These are phyloP conservation scores for Apiospora aurea DNA, from an alignment of 2,329 filamentous ascomycete genomes.

Conservation along the genomic window DNA sequence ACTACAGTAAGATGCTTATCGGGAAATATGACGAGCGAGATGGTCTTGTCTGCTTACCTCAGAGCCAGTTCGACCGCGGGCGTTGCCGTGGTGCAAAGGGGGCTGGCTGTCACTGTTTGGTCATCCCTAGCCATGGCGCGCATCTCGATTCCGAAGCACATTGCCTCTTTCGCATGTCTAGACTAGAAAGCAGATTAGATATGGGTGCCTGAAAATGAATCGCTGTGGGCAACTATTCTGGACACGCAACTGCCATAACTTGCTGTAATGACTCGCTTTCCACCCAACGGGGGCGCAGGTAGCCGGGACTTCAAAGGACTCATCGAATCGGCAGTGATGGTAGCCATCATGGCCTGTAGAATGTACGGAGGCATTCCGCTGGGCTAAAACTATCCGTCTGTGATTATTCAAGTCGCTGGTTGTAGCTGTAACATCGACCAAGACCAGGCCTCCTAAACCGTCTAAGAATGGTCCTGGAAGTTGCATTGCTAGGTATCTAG, in stretches of 20 bases:
- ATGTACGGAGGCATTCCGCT: too few species aligned
- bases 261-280: neutral
- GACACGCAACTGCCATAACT: neutral
- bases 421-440: too few species aligned
- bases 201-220: neutral
- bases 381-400: too few species aligned
- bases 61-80: neutral
- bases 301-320: neutral
- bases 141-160: neutral
- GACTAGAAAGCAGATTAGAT: neutral
- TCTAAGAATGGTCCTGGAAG: too few species aligned
- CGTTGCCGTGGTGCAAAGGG: neutral
- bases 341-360: too few species aligned
- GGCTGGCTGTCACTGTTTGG: slow-evolving; percentile 14
- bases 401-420: too few species aligned
- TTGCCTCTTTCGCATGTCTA: neutral
- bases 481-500: too few species aligned
- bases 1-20: slow-evolving; percentile 13
- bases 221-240: neutral
- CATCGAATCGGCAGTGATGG: neutral
- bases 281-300: neutral
- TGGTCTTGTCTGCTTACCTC: neutral
- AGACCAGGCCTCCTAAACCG: too few species aligned
- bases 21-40: neutral
- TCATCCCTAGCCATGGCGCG: neutral